These are phyloP conservation scores for Monosporascus sp. DNA, from an alignment of 2,329 filamentous ascomycete species.

Conservation along the genomic window DNA sequence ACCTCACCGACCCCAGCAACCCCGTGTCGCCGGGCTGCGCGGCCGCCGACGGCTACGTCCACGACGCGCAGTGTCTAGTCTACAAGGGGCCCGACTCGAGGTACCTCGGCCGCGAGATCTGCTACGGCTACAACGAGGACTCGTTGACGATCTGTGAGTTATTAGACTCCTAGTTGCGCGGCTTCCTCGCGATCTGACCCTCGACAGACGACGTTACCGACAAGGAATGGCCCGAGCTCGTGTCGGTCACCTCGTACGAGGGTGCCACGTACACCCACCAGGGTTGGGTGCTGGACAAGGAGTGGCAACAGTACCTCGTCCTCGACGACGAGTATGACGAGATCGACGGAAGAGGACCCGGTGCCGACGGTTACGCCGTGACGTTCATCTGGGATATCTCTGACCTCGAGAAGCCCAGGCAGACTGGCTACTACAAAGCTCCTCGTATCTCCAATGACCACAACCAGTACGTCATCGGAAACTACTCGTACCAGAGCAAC, in stretches of 20 bases:
- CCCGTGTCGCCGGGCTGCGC: conserved; percentile 50
- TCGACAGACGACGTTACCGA: conserved; percentile 38
- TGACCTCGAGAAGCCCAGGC: conserved; percentile 32
- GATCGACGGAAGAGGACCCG: conserved; percentile 31
- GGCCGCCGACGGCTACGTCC: conserved; percentile 53
- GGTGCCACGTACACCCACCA: conserved; percentile 53
- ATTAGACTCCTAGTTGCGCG: no score
- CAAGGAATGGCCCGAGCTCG: conserved; percentile 36
- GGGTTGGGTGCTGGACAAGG: conserved; percentile 41
- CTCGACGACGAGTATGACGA: conserved; percentile 48
- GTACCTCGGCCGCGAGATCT: conserved; percentile 45
- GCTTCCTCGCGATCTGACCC: no score
- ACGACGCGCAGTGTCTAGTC: conserved; percentile 56
- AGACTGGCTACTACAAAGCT: conserved; percentile 35
- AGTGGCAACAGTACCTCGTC: conserved; percentile 33
- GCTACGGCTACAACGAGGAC: conserved; percentile 53
- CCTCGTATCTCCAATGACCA: conserved; percentile 36
- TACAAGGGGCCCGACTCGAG: conserved; percentile 45
- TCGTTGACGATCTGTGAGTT: conserved; percentile 37
- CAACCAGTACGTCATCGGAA: conserved; percentile 37
- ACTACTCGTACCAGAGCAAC: conserved; percentile 38
- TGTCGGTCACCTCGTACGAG: conserved; percentile 48
- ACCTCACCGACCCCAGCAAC: conserved; percentile 49
- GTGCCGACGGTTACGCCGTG: conserved; percentile 32
- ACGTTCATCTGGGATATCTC: conserved; percentile 44